Base-by-base conservation (phyloP, 805 yeast genomes). In the Spathaspora boniae region DNA sequence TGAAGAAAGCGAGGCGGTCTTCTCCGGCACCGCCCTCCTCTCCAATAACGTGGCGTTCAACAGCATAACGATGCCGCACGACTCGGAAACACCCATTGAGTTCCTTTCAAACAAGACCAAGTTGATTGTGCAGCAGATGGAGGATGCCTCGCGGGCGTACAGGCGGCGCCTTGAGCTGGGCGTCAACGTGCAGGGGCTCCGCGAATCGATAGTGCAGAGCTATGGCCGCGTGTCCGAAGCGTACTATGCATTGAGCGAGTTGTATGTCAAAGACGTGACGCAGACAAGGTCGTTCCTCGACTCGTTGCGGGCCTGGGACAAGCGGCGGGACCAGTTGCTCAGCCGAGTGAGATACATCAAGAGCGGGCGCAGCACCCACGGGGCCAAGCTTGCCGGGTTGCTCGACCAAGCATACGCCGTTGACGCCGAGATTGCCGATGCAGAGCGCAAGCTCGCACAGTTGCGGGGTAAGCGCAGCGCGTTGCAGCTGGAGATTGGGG, bases 221-320 rank as follows among this genome's bases (percentile, higher is more conserved):
- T 54, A 67, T 34, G 56, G 52, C 31, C 67, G 65, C 37, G 42
- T 74, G n/a, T 59, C 68, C 6, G 71, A 70, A 34, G 60, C 58
- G 36, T 61, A 65, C 39, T 62, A 63, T 34, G 65, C 75, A 5
- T 60, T 73, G 46, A 56, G 58, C 36, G 80, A 76, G 46, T 51
- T 73, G 2, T 75, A 74, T 48, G 38, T 50, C 3, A 50, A 60
- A 2, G 76, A 72, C 26, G 48, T 59, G 5, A 37, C 44, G 3
- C 47, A 46, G n/a, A 56, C 65, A 16, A 45, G 48, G 18, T 26
- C 39, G 1, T 44, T 68, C 8, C 43, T 56, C 15, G 29, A 44
- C 6, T 52, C 48, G 20, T 66, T 76, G 35, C 47, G 50, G 21
- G 43, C 45, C 8, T 70, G 77, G 75, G 75, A 72, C 31, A 40